Evolutionary conservation across 371 early-diverging fungal genomes (phyloP), one percentile per base, ranked within the genome.

Genomic region (Rhizopus sp.): DNA sequence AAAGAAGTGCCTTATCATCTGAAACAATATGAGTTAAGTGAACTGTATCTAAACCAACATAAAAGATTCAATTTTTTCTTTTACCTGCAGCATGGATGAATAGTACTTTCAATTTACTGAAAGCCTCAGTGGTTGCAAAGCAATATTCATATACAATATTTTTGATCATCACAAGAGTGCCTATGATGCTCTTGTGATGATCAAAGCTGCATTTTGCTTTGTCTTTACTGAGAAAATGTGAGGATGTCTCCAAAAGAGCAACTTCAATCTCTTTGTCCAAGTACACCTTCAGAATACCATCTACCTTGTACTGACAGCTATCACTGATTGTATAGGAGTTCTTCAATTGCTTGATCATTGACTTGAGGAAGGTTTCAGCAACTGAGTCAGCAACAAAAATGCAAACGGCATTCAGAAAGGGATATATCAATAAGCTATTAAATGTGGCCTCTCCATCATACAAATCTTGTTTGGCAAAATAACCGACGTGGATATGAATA

Each of bases 31-130:
- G 44, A 54, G 35, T 32, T 53, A 54, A 49, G 49, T 48, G 54
- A 60, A 37, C 37, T 37, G 37, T 37, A 37, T 37, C 37, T 37
- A 37, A 37, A 37, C 37, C 35, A 49, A 41, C n/a, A 37, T 41
- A 53, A 60, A 12, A 33, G 35, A 53, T 32, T 48, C 45, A 30
- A 46, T 42, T 53, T 42, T 50, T 41, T 44, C 12, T 41, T 41
- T 62, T 55, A 55, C 55, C 61, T 50, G 61, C 46, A 35, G 37
- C 62, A 44, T 62, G 56, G 5, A 40, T 30, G 37, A 62, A 62
- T 32, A 52, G 37, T 8, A 62, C 15, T 42, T 62, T 57, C 1
- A n/a, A 6, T 29, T 52, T 35, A n/a, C 29, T 10, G 31, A 62
- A 48, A 10, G 48, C 41, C n/a, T 45, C 47, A 7, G 51, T 23